phyloP scores from a whole-genome alignment of 2,329 filamentous ascomycete species.

The Alternaria viburni region DNA sequence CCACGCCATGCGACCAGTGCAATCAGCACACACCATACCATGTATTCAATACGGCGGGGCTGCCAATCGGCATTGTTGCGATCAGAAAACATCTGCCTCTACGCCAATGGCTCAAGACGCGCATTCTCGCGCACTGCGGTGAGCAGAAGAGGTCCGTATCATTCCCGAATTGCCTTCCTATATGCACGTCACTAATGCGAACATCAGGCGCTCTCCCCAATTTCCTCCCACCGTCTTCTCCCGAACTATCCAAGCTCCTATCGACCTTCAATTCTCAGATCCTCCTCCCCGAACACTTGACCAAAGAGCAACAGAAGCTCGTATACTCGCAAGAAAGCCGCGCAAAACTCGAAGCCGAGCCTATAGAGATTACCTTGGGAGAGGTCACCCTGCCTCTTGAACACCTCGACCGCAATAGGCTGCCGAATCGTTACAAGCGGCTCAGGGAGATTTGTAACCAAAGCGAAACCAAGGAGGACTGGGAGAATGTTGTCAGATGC shows the following conservation, averaged over 20 bases:
- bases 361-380: slow-evolving; percentile 52
- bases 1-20: not conserved
- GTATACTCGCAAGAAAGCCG: slow-evolving; percentile 51
- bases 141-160: slow-evolving; percentile 32
- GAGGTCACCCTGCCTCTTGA: slow-evolving; percentile 44
- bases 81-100: slow-evolving; percentile 11
- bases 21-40: slow-evolving; percentile 19
- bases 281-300: slow-evolving; percentile 54
- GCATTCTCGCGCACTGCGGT: slow-evolving; percentile 37
- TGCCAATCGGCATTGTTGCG: slow-evolving; percentile 33
- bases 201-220: slow-evolving; percentile 46
- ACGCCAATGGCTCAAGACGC: slow-evolving; percentile 33
- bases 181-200: slow-evolving; percentile 4
- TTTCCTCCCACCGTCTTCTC: slow-evolving; percentile 50
- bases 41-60: slow-evolving; percentile 41
- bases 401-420: slow-evolving; percentile 33
- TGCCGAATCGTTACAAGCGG: slow-evolving; percentile 20
- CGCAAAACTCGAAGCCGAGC: slow-evolving; percentile 51
- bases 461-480: slow-evolving; percentile 38
- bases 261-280: slow-evolving; percentile 51
- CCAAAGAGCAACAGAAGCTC: slow-evolving; percentile 49
- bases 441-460: slow-evolving; percentile 25
- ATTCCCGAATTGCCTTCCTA: not conserved
- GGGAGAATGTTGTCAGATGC: slow-evolving; percentile 44
- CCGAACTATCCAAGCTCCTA: slow-evolving; percentile 51